These are phyloP conservation scores for Russula emetica DNA, from an alignment of 768 basidiomycete genomes.

Conservation along the genomic window DNA sequence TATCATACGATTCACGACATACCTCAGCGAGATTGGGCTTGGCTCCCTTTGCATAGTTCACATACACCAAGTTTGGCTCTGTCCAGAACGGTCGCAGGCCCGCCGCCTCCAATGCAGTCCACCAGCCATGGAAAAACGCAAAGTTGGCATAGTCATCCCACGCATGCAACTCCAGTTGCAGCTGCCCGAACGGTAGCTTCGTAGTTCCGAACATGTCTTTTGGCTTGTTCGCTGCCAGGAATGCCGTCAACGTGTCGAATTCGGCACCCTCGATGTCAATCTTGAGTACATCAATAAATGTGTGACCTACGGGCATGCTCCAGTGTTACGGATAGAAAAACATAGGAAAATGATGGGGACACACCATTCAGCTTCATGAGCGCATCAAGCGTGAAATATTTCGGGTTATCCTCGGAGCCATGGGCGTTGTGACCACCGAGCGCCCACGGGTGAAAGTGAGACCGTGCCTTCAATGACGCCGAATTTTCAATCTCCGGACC, in stretches of 20 bases:
- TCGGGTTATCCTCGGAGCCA: constrained; percentile 42
- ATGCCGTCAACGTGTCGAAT: constrained; percentile 51
- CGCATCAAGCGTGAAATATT: constrained; percentile 58
- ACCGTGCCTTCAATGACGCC: constrained; percentile 33
- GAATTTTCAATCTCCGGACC: constrained; percentile 43
- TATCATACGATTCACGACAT: background rate
- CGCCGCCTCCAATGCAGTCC: constrained; percentile 63
- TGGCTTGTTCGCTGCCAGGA: constrained; percentile 40
- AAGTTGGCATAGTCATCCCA: constrained; percentile 40
- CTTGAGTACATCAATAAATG: constrained; percentile 67
- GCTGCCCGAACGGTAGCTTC: constrained; percentile 60
- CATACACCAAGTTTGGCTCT: constrained; percentile 50
- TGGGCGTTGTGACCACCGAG: constrained; percentile 44
- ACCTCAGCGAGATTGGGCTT: constrained; percentile 43
- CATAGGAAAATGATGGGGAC: constrained; percentile 15
- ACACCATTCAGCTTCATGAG: constrained; percentile 61
- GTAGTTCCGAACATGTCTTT: background rate
- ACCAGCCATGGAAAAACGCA: constrained; percentile 58
- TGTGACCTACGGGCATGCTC: constrained; percentile 44
- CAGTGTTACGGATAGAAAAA: background rate
- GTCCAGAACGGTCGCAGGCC: constrained; percentile 71
- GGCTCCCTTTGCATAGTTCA: constrained; percentile 39
- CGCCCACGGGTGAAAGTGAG: constrained; percentile 43
- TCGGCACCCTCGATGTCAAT: constrained; percentile 70
- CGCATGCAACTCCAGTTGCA: constrained; percentile 63